Evolutionary conservation across 306 rosid species (phyloP), one percentile per base, ranked within the genome.

Genomic region (Purshia tridentata): DNA sequence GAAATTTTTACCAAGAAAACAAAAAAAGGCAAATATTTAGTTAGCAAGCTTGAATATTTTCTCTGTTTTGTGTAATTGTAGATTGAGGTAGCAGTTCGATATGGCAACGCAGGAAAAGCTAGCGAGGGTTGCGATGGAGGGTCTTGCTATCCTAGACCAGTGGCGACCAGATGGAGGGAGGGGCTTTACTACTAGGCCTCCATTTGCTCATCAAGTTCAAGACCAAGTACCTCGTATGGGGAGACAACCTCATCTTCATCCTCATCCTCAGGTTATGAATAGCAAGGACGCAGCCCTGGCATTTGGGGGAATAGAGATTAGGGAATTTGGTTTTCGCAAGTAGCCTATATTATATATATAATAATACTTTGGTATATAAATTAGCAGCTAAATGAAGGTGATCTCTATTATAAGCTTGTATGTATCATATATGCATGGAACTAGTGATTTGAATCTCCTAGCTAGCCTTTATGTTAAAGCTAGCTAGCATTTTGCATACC

Each of bases 71-170:
- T 16, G 4, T 22, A 29, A 8, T 6, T 61, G 1, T 39, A 16
- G 15, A 16, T 9, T 61, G 15, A 20, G 40, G 40, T n/a, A 65
- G 48, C 70, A 7, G 15, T 6, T 19, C 9, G 20, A 5, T 16
- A 70, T 77, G 76, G 76, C 70, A 72, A n/a, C 67, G 56, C 54
- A 47, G 50, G 60, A 60, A 74, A 55, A 63, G 44, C 81, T 67
- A 65, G 29, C 13, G 4, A 66, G n/a, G 74, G 44, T 60, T 18
- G 84, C 29, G 23, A 9, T 2, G 67, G 77, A 39, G 81, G 85
- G 19, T 77, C 54, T 81, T 75, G 87, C 72, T 52, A 69, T 77
- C 56, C 67, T 84, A 20, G 80, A 84, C 39, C 59, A 70, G 62
- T 49, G 71, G 49, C 70, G 48, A n/a, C 68, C 66, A 0, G 35